These are phyloP conservation scores for Chaetomiaceae sp. DNA, from an alignment of 2,329 filamentous ascomycete species.

Conservation along the genomic window DNA sequence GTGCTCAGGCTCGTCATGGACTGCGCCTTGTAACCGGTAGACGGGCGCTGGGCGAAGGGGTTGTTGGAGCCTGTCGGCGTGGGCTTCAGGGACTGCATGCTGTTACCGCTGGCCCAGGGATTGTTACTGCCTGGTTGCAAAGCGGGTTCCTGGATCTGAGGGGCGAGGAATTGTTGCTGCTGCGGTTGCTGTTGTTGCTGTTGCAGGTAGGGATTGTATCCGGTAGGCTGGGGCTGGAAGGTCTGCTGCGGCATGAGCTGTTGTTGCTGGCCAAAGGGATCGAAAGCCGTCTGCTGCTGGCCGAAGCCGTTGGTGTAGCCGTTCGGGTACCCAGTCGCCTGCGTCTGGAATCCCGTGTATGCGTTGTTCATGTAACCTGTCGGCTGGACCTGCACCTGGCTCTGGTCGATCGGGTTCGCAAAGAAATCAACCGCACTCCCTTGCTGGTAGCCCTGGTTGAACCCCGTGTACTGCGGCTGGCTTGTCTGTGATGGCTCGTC, in stretches of 20 bases:
- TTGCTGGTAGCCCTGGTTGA: conserved; percentile 97
- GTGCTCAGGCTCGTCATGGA: conserved; percentile 68
- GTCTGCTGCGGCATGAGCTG: conserved; percentile 42
- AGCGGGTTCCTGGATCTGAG: conserved; percentile 50
- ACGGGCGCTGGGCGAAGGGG: conserved; percentile 64
- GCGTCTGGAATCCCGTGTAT: conserved; percentile 49
- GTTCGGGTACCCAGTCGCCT: conserved; percentile 37
- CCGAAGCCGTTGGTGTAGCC: conserved; percentile 61
- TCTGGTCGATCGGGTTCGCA: conserved; percentile 85
- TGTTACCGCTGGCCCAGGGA: conserved; percentile 71
- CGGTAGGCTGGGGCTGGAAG: conserved; percentile 43
- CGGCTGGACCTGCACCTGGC: conserved; percentile 71
- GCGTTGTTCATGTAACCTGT: conserved; percentile 64
- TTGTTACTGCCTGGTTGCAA: conserved; percentile 85
- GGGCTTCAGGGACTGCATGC: conserved; percentile 64
- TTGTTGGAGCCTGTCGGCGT: conserved; percentile 96
- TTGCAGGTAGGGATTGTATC: conserved; percentile 34
- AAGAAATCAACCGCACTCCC: conserved; percentile 96
- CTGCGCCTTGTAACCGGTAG: conserved; percentile 42
- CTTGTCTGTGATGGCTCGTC: conserved; percentile 61
- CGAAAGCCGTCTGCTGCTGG: conserved; percentile 62
- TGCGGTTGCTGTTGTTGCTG: conserved; percentile 44
- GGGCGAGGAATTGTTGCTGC: conserved; percentile 29
- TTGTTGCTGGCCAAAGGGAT: conserved; percentile 56
- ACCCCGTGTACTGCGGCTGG: conserved; percentile 77